Conservation (phyloP, 805 yeast species). For the Yamadazyma scolyti region DNA sequence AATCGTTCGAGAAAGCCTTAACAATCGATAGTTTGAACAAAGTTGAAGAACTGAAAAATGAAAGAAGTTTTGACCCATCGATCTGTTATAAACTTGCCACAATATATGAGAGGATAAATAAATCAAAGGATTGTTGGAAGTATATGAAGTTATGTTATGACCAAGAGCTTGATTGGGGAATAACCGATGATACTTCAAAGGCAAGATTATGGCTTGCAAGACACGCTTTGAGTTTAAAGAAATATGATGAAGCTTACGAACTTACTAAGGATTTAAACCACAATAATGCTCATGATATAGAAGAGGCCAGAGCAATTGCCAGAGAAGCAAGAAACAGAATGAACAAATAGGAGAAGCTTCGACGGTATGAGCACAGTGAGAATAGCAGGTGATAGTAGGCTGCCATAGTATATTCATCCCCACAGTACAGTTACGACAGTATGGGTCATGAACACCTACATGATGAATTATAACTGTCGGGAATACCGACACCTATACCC, state of each 20-base stretch:
- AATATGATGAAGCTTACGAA: constrained; percentile 66
- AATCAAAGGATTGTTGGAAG: constrained; percentile 48
- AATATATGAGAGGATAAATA: constrained; percentile 56
- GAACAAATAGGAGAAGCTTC: constrained; percentile 16
- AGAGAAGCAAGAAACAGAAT: constrained; percentile 67
- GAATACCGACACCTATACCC: no score
- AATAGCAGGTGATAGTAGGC: no score
- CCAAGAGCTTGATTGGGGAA: constrained; percentile 60
- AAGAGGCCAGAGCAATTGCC: constrained; percentile 82
- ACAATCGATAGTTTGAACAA: constrained; percentile 36
- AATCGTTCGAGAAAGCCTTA: constrained; percentile 77
- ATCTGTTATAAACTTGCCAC: constrained; percentile 66
- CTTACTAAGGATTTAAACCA: constrained; percentile 64
- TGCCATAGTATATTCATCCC: no score
- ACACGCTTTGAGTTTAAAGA: constrained; percentile 50
- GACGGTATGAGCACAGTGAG: no score
- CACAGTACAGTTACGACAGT: no score
- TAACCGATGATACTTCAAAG: constrained; percentile 68
- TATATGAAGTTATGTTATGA: constrained; percentile 69
- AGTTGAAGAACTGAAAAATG: constrained; percentile 7
- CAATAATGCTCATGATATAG: constrained; percentile 82
- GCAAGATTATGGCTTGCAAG: constrained; percentile 87
- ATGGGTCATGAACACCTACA: no score
- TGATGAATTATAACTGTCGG: no score
- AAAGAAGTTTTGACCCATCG: constrained; percentile 38